Conservation (phyloP, 805 yeast genomes). For the Hanseniaspora jakobsenii region DNA sequence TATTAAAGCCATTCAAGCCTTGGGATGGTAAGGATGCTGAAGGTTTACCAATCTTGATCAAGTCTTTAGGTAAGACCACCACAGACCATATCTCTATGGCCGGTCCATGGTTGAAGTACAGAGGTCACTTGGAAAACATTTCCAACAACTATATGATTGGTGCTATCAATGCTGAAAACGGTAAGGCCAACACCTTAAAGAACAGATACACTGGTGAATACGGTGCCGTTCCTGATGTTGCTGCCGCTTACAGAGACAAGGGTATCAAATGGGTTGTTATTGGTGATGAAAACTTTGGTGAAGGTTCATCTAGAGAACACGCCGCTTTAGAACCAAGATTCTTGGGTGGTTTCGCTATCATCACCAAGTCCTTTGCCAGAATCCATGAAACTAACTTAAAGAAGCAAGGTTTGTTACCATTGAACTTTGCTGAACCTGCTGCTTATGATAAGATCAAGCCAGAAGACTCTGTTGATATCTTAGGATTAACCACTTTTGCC, state of each 20-base stretch:
- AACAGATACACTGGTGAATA: slow-evolving; percentile 85
- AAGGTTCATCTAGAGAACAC: slow-evolving; percentile 99
- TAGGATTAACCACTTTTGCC: slow-evolving; percentile 72
- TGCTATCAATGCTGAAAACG: slow-evolving; percentile 93
- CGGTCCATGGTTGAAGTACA: slow-evolving; percentile 99
- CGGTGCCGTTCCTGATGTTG: slow-evolving; percentile 95
- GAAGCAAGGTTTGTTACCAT: slow-evolving; percentile 97
- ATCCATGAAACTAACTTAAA: slow-evolving; percentile 98
- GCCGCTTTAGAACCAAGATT: slow-evolving; percentile 99
- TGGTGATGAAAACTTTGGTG: slow-evolving; percentile 98
- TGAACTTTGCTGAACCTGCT: slow-evolving; percentile 77
- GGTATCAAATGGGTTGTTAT: slow-evolving; percentile 93
- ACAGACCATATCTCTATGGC: slow-evolving; percentile 99
- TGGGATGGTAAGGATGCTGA: slow-evolving; percentile 94
- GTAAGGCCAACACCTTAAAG: slow-evolving; percentile 81
- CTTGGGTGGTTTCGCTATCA: slow-evolving; percentile 96
- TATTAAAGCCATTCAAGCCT: slow-evolving; percentile 81
- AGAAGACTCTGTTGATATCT: slow-evolving; percentile 75
- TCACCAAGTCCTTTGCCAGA: slow-evolving; percentile 95
- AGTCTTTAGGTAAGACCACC: slow-evolving; percentile 94
- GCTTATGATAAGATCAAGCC: slow-evolving; percentile 91
- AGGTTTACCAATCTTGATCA: slow-evolving; percentile 84
- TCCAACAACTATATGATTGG: slow-evolving; percentile 99
- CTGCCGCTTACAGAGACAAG: slow-evolving; percentile 83
- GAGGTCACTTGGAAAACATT: slow-evolving; percentile 98